Evolutionary conservation across 805 yeast genomes (phyloP), one percentile per base, ranked within the genome.

Genomic region (Wickerhamomyces xylosicus): DNA sequence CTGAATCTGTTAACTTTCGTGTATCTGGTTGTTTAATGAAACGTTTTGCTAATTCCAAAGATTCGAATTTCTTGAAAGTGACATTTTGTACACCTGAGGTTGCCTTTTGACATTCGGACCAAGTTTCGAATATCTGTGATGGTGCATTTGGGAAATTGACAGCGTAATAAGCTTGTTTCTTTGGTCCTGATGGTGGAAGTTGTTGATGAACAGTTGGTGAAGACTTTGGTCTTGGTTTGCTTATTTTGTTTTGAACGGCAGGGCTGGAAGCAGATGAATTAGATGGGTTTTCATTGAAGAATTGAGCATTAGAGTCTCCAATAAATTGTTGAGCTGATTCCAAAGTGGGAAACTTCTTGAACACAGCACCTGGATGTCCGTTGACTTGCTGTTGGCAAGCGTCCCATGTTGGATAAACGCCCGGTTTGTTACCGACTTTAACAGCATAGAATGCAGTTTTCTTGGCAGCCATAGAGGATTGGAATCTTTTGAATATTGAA

Each of bases 321-420:
- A 64, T 53, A 54, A 67, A 78, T 0, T 54, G 57, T 19, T 52
- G 41, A 0, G 94, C 95, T 21, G 67, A 83, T 0, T 47, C 47
- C 1, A 20, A 39, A 2, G 72, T 56, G 10, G 52, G 45, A 47
- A 73, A 72, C 48, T 64, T 68, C 49, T 65, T 71, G 48, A 45
- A 71, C 8, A 18, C 57, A 42, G 51, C 47, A 39, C 47, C 47
- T 7, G 18, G 20, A n/a, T n/a, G 36, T 1, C 87, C 85, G 6
- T 49, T 48, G 1, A 77, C 80, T 34, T 74, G 71, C 0, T 46
- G 41, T 38, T 68, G 60, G 43, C 81, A 75, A 3, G 67, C 72
- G 2, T 54, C 51, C 96, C 96, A 86, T 19, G 55, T 57, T 6
- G 39, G 47, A 54, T 60, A 85, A 1, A 85, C 62, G 1, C 95